A percentile compares a stretch with the other conserved stretches of the same genome.
These are phyloP conservation scores for Leucoagaricus sp. DNA, from an alignment of 1,284 basidiomycete species.

Conservation along the genomic window DNA sequence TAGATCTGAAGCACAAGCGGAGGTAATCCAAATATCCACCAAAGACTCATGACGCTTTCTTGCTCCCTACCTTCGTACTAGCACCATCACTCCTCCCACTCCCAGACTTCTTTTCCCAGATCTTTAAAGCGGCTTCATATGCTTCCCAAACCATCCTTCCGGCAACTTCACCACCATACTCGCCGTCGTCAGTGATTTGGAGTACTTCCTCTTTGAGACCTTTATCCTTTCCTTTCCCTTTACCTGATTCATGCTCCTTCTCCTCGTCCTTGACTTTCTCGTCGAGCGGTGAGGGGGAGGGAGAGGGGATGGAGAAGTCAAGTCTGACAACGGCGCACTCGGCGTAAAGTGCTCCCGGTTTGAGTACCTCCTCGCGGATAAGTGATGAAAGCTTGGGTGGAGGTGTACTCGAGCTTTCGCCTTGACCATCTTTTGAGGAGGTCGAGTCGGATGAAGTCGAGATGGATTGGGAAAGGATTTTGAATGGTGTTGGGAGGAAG, in stretches of 20 bases:
- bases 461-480: slow-evolving; percentile 41
- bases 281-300: too few species aligned
- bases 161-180: slow-evolving; percentile 65
- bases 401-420: neutral
- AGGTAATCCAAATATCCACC: neutral
- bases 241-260: neutral
- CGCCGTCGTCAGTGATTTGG: slow-evolving; percentile 57
- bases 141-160: slow-evolving; percentile 75
- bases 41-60: neutral
- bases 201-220: slow-evolving; percentile 28
- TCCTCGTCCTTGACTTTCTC: neutral
- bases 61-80: neutral
- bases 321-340: slow-evolving; percentile 67
- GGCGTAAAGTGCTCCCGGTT: slow-evolving; percentile 73
- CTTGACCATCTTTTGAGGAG: neutral
- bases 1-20: too few species aligned
- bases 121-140: slow-evolving; percentile 62
- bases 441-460: slow-evolving; percentile 22
- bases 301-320: slow-evolving; percentile 36
- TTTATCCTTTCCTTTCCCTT: slow-evolving; percentile 21
- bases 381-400: neutral
- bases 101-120: slow-evolving; percentile 52
- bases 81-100: neutral
- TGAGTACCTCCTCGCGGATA: slow-evolving; percentile 51
- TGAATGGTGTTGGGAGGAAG: slow-evolving; percentile 76